Percentiles rank a stretch among this genome's conserved stretches.
phyloP scores from a whole-genome alignment of 2,329 filamentous ascomycete genomes.

The Phialocephala sp. region DNA sequence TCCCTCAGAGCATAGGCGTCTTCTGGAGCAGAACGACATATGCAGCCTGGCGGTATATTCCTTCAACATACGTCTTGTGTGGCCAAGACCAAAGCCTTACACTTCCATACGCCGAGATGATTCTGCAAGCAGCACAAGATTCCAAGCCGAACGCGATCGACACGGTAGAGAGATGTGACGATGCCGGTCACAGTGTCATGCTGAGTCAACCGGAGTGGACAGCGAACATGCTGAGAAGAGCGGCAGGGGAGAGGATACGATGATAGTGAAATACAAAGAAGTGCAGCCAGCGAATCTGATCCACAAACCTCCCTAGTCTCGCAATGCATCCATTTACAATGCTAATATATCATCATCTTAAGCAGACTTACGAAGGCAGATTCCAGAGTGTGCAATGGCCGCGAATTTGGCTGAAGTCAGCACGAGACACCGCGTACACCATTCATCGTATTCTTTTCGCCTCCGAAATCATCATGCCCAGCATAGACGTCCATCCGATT shows the following conservation, averaged over 20 bases:
- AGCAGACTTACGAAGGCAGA: slow-evolving; percentile 1
- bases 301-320: neutral
- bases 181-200: slow-evolving; percentile 34
- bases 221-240: slow-evolving; percentile 28
- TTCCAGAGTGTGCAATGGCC: neutral
- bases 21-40: slow-evolving; percentile 37
- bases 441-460: neutral
- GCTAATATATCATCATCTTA: neutral
- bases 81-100: slow-evolving; percentile 32
- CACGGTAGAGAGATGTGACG: slow-evolving; percentile 33
- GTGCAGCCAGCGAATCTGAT: neutral
- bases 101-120: slow-evolving; percentile 32
- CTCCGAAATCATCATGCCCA: neutral
- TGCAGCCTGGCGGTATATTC: slow-evolving; percentile 39
- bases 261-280: slow-evolving; percentile 3
- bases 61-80: slow-evolving; percentile 37
- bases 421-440: neutral
- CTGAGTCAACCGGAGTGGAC: slow-evolving; percentile 33
- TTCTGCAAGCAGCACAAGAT: slow-evolving; percentile 31
- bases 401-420: slow-evolving; percentile 7
- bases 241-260: slow-evolving; percentile 25
- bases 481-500: neutral
- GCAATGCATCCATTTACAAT: neutral
- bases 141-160: slow-evolving; percentile 34
- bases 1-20: slow-evolving; percentile 46